Percentiles rank a stretch among this genome's conserved stretches.
These are phyloP conservation scores for Russula emetica DNA, from an alignment of 768 basidiomycete species.

Conservation along the genomic window DNA sequence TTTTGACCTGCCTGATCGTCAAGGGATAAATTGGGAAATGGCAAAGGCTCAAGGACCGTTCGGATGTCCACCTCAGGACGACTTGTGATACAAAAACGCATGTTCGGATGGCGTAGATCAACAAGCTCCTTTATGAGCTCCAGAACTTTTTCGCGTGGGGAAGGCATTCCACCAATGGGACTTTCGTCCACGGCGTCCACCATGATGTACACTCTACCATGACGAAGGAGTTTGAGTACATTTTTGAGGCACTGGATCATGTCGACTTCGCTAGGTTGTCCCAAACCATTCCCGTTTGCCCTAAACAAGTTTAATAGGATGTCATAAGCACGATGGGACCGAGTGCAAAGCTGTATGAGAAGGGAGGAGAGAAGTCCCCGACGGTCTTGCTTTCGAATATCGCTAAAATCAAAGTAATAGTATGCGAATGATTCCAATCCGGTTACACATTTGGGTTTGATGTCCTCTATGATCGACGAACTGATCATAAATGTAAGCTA, in stretches of 20 bases:
- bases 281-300: background rate
- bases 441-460: background rate
- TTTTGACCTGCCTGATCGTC: background rate
- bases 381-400: background rate
- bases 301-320: background rate
- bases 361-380: slow-evolving; percentile 7
- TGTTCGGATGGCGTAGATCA: background rate
- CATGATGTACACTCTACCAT: background rate
- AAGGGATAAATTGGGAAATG: background rate
- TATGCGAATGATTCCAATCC: background rate
- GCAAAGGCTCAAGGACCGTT: background rate
- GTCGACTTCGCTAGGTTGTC: background rate
- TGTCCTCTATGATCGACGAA: slow-evolving; percentile 5
- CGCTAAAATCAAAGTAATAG: slow-evolving; percentile 6
- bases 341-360: background rate
- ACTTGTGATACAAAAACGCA: background rate
- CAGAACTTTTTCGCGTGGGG: slow-evolving; percentile 1
- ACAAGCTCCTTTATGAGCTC: background rate
- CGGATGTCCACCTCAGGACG: slow-evolving; percentile 2
- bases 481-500: background rate
- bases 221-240: background rate
- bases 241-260: background rate
- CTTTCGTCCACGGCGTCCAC: slow-evolving; percentile 11
- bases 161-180: background rate
- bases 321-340: background rate